Conservation (phyloP, 106 monocot genomes). For the Allium fistulosum region DNA sequence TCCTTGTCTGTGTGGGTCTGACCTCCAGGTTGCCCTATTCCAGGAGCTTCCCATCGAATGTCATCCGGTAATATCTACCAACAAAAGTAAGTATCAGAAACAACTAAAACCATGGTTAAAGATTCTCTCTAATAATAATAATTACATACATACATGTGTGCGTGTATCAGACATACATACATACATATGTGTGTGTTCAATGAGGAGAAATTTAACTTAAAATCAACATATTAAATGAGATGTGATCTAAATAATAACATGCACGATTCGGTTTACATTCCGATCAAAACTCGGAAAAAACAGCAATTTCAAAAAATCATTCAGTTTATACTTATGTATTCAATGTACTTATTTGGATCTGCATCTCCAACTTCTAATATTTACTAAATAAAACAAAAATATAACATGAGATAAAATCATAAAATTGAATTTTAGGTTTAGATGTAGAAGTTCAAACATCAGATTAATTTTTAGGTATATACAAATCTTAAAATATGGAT, state of each 20-base stretch:
- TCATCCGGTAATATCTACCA: constrained; percentile 3
- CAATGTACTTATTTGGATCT: too few relatives aligned
- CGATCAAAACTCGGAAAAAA: too few relatives aligned
- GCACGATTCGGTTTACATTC: neutral
- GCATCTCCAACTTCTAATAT: too few relatives aligned
- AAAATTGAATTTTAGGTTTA: too few relatives aligned
- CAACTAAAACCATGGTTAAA: neutral
- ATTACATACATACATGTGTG: neutral
- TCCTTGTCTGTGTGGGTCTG: constrained; percentile 18
- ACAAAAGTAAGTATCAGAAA: neutral
- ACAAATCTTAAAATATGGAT: too few relatives aligned
- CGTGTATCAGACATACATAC: too few relatives aligned
- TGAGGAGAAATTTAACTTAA: neutral
- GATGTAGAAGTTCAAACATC: too few relatives aligned
- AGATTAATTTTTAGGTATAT: too few relatives aligned
- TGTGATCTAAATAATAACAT: neutral
- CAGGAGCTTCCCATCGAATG: constrained; percentile 28
- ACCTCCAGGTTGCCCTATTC: constrained; percentile 19
- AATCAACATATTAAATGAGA: neutral
- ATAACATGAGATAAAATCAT: too few relatives aligned
- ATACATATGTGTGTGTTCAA: neutral
- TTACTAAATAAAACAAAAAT: too few relatives aligned
- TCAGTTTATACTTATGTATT: too few relatives aligned
- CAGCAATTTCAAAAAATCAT: too few relatives aligned
- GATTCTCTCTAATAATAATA: neutral